These are phyloP conservation scores for Bipolaris sorokiniana DNA, from an alignment of 2,329 filamentous ascomycete species.

Conservation along the genomic window DNA sequence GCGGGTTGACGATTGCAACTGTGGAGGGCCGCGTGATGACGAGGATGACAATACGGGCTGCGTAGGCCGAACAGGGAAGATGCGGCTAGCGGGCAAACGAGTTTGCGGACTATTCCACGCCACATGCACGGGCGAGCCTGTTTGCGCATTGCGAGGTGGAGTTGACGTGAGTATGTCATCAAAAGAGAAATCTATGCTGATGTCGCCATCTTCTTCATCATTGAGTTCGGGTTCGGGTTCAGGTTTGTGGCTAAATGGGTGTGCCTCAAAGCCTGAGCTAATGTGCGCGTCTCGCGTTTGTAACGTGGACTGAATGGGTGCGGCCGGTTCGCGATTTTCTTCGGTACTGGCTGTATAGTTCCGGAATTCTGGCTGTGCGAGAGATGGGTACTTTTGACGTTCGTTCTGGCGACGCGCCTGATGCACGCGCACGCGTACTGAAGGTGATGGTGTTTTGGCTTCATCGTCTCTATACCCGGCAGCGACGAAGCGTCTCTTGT, in stretches of 20 bases:
- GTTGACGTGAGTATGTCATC: conserved; percentile 21
- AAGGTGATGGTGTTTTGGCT: conserved; percentile 20
- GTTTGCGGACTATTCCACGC: conserved; percentile 12
- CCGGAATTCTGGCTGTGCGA: not conserved
- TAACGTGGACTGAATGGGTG: conserved; percentile 1
- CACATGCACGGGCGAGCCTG: conserved; percentile 13
- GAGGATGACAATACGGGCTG: not conserved
- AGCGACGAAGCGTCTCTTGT: conserved; percentile 42
- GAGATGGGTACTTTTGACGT: not conserved
- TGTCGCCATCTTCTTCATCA: conserved; percentile 8
- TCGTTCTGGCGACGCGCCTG: conserved; percentile 14
- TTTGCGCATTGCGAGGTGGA: conserved; percentile 16
- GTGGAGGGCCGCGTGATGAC: not conserved
- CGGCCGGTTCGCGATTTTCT: not conserved
- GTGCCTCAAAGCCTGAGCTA: not conserved
- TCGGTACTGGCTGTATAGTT: not conserved
- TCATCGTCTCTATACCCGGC: conserved; percentile 25
- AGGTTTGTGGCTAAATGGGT: not conserved
- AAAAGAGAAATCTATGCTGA: conserved; percentile 27
- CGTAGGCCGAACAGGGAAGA: not conserved
- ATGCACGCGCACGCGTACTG: conserved; percentile 13
- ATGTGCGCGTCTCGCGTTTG: not conserved
- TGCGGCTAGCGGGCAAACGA: not conserved
- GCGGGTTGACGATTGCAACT: not conserved
- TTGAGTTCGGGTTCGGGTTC: not conserved